phyloP scores from a whole-genome alignment of 805 yeast species.

The Monosporozyma aerobia region DNA sequence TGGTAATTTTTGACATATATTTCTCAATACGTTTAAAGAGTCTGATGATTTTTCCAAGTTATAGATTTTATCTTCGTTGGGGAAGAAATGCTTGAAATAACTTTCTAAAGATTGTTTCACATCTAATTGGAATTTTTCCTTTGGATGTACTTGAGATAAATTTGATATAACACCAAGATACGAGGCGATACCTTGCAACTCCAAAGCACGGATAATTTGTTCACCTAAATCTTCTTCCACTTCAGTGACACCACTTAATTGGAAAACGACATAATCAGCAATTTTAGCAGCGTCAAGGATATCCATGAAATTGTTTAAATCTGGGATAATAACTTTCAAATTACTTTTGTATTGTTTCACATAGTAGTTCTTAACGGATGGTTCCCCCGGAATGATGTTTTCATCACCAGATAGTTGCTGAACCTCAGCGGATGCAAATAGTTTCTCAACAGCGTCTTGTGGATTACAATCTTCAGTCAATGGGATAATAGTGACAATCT shows the following conservation, averaged over 20 bases:
- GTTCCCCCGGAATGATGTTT: constrained; percentile 23
- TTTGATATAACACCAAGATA: constrained; percentile 74
- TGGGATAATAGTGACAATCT: constrained; percentile 72
- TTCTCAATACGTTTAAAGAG: constrained; percentile 61
- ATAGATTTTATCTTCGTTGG: constrained; percentile 69
- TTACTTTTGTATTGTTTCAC: constrained; percentile 65
- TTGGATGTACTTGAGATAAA: constrained; percentile 54
- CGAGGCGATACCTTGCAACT: constrained; percentile 85
- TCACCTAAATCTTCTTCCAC: constrained; percentile 77
- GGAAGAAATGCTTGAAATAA: constrained; percentile 67
- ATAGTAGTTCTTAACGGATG: constrained; percentile 38
- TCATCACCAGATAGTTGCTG: constrained; percentile 24
- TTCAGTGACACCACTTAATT: constrained; percentile 79
- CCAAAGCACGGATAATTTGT: constrained; percentile 77
- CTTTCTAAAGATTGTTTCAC: constrained; percentile 54
- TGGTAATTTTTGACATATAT: constrained; percentile 79
- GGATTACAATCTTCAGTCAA: constrained; percentile 63
- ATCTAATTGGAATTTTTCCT: constrained; percentile 68
- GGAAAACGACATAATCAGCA: constrained; percentile 83
- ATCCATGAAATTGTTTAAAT: constrained; percentile 52
- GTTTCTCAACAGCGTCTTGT: constrained; percentile 37
- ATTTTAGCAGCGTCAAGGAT: constrained; percentile 80
- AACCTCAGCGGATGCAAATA: constrained; percentile 28
- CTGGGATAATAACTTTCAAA: constrained; percentile 65
- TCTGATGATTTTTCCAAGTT: constrained; percentile 63